Percentiles rank a stretch among this genome's conserved stretches.
Conservation (phyloP, 2,329 filamentous ascomycete genomes). For the Verticillium klebahnii region DNA sequence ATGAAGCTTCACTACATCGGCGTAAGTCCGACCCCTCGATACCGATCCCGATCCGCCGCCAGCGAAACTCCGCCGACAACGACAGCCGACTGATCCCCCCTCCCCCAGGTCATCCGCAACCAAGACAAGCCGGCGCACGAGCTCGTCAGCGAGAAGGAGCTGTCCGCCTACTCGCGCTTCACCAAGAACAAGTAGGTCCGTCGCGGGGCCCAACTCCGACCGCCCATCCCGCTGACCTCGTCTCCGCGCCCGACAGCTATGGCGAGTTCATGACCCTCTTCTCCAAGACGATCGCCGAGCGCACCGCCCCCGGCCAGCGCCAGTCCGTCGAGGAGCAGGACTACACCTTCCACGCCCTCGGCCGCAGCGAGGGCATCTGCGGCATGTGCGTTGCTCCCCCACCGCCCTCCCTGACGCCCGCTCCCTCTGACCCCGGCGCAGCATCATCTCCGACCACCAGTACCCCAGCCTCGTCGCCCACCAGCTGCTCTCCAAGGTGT, state of each 20-base stretch:
- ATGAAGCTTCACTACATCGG: conserved; percentile 91
- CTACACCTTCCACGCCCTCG: conserved; percentile 76
- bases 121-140: conserved; percentile 71
- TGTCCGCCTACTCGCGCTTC: conserved; percentile 76
- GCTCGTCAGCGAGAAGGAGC: conserved; percentile 71
- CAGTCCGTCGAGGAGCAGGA: conserved; percentile 83
- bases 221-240: conserved; percentile 8
- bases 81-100: conserved; percentile 2
- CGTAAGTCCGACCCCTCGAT: conserved; percentile 43
- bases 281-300: conserved; percentile 80
- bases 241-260: conserved; percentile 19
- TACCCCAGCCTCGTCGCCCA: conserved; percentile 79
- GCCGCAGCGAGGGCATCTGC: conserved; percentile 67
- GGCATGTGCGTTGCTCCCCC: conserved; percentile 41
- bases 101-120: conserved; percentile 71
- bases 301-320: conserved; percentile 73
- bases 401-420: not conserved
- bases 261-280: conserved; percentile 77
- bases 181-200: conserved; percentile 61
- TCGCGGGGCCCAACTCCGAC: conserved; percentile 8
- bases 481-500: conserved; percentile 70
- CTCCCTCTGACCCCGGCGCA: not conserved
- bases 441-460: conserved; percentile 69
- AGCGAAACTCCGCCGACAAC: not conserved
- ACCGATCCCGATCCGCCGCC: conserved; percentile 3